Percentiles rank a stretch among this genome's conserved stretches.
Conservation (phyloP, 768 basidiomycete species). For the Lactarius psammicola region DNA sequence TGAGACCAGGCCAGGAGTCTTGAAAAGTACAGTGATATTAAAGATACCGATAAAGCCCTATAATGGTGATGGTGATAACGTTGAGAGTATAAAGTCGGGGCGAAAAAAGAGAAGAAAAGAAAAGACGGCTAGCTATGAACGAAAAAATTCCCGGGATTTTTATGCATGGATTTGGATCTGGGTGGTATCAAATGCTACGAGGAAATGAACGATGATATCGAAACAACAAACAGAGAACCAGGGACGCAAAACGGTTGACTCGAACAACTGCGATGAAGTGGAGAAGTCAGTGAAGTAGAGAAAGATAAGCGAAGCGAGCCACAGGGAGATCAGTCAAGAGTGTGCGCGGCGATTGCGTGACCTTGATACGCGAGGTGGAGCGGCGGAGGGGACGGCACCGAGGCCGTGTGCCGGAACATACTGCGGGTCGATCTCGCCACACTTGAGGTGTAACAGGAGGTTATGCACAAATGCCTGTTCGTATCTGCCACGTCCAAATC, state of each 20-base stretch:
- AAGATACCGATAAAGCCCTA: conserved; percentile 16
- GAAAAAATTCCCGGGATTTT: not conserved
- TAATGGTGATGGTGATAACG: not conserved
- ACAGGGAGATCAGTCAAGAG: not conserved
- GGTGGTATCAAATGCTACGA: conserved; percentile 2
- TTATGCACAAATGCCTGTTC: conserved; percentile 89
- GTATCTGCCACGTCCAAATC: conserved; percentile 47
- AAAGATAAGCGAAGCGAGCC: not conserved
- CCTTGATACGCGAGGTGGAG: conserved; percentile 51
- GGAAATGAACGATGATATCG: conserved; percentile 8
- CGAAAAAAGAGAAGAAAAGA: not conserved
- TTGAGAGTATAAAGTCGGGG: not conserved
- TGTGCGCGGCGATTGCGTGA: conserved; percentile 50
- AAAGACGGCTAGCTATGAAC: not conserved
- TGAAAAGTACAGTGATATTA: conserved; percentile 19
- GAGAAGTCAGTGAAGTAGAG: not conserved
- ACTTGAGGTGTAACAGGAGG: conserved; percentile 75
- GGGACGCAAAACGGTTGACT: not conserved
- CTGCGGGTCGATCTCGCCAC: conserved; percentile 68
- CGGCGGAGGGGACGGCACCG: conserved; percentile 52
- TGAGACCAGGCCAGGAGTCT: not conserved
- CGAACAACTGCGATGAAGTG: not conserved
- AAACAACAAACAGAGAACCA: conserved; percentile 11
- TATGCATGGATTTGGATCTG: not conserved
- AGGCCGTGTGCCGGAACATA: conserved; percentile 80